Conservation (phyloP, 2,329 filamentous ascomycete species). For the Trichoderma citrinoviride region DNA sequence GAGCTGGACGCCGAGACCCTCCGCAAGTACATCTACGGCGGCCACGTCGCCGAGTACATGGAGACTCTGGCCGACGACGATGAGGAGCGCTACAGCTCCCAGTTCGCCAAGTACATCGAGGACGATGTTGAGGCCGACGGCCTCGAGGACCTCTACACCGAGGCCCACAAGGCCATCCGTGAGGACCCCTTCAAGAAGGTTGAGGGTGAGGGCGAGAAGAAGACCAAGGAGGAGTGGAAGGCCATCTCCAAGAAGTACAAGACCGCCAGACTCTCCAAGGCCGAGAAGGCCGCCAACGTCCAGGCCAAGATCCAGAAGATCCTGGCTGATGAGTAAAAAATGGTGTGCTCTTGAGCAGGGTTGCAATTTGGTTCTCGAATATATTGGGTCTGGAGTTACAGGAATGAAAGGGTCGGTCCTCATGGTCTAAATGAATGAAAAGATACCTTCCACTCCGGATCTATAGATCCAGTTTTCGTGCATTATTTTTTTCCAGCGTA, state of each 20-base stretch:
- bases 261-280: constrained; percentile 73
- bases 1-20: constrained; percentile 96
- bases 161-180: constrained; percentile 95
- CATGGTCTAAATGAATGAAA: constrained; percentile 40
- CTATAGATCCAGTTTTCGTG: constrained; percentile 23
- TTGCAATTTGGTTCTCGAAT: constrained; percentile 26
- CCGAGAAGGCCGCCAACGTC: constrained; percentile 77
- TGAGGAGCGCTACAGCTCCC: constrained; percentile 98
- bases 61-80: constrained; percentile 99
- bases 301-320: constrained; percentile 89
- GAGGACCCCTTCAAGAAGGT: constrained; percentile 97
- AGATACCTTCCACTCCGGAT: constrained; percentile 35
- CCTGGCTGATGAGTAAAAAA: constrained; percentile 48
- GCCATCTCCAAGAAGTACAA: constrained; percentile 89
- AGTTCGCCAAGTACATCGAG: constrained; percentile 98
- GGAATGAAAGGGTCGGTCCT: constrained; percentile 36
- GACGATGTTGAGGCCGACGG: constrained; percentile 95
- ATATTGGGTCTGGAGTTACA: constrained; percentile 41
- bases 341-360: constrained; percentile 26
- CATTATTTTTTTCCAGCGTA: background rate
- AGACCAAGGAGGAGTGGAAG: constrained; percentile 98
- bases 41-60: constrained; percentile 99
- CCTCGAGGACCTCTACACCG: constrained; percentile 92
- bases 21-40: constrained; percentile 98
- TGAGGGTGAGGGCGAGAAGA: constrained; percentile 69